These are phyloP conservation scores for Auricularia auricula-judae DNA, from an alignment of 768 basidiomycete genomes.

Conservation along the genomic window DNA sequence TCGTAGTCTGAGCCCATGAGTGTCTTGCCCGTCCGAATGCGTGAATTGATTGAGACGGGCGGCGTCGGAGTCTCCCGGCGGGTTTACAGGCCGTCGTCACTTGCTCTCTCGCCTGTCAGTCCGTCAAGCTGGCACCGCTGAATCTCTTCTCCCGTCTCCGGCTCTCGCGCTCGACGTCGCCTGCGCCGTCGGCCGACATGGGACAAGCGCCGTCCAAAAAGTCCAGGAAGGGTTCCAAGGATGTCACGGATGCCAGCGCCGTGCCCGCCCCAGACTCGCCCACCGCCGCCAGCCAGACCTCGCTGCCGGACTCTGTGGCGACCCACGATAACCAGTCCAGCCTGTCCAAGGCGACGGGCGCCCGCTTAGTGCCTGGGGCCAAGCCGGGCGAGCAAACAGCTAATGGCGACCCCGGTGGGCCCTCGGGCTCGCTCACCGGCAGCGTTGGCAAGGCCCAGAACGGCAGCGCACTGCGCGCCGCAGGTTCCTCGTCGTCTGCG, in stretches of 20 bases:
- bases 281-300: conserved; percentile 26
- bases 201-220: conserved; percentile 82
- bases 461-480: conserved; percentile 1
- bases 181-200: conserved; percentile 43
- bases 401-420: neutral
- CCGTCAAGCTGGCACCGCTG: conserved; percentile 66
- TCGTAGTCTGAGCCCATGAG: no score
- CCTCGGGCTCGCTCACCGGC: conserved; percentile 3
- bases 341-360: conserved; percentile 4
- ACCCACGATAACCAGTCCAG: neutral
- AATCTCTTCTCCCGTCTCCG: conserved; percentile 33
- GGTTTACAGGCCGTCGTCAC: neutral
- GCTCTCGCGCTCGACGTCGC: conserved; percentile 52
- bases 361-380: neutral
- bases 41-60: neutral
- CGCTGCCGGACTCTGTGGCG: neutral
- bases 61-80: neutral
- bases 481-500: neutral
- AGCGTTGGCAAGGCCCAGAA: conserved; percentile 1
- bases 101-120: conserved; percentile 1
- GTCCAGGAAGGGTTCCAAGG: conserved; percentile 58
- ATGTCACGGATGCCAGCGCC: conserved; percentile 40
- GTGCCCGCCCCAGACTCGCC: conserved; percentile 17
- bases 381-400: neutral
- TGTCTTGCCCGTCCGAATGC: no score